These are phyloP conservation scores for Arabidopsis arenosa DNA, from an alignment of 345 rosid genomes.

Conservation along the genomic window DNA sequence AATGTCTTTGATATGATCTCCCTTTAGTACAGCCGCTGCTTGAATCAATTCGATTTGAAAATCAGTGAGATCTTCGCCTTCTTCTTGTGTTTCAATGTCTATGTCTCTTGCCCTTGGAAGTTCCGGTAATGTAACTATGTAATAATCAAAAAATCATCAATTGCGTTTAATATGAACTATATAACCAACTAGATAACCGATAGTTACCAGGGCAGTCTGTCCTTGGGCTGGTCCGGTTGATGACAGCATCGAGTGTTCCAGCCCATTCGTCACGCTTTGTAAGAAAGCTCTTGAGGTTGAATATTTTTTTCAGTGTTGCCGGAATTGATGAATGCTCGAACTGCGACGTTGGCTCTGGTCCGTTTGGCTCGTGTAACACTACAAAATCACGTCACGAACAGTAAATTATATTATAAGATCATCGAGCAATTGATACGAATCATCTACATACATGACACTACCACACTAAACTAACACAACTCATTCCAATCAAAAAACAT, in stretches of 20 bases:
- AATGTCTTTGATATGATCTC: slow-evolving; percentile 53
- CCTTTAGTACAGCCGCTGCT: slow-evolving; percentile 65
- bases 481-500: background rate
- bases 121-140: slow-evolving; percentile 55
- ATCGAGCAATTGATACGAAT: background rate
- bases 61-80: slow-evolving; percentile 57
- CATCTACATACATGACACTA: background rate
- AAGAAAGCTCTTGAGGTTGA: slow-evolving; percentile 73
- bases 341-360: slow-evolving; percentile 76
- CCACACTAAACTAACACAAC: slow-evolving; percentile 1
- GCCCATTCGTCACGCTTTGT: slow-evolving; percentile 95
- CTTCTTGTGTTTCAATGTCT: slow-evolving; percentile 43
- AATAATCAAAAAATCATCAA: background rate
- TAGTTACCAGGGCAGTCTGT: slow-evolving; percentile 75
- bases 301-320: slow-evolving; percentile 78
- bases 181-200: background rate
- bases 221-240: slow-evolving; percentile 67
- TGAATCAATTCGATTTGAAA: slow-evolving; percentile 65
- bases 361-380: slow-evolving; percentile 83
- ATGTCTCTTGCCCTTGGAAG: slow-evolving; percentile 51
- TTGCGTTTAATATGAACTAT: background rate
- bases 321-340: slow-evolving; percentile 88
- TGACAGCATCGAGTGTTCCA: slow-evolving; percentile 67
- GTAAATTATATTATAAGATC: background rate
- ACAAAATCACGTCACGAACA: slow-evolving; percentile 21